Conservation (phyloP, 495 filamentous ascomycete genomes). For the Talaromyces nanjingensis region DNA sequence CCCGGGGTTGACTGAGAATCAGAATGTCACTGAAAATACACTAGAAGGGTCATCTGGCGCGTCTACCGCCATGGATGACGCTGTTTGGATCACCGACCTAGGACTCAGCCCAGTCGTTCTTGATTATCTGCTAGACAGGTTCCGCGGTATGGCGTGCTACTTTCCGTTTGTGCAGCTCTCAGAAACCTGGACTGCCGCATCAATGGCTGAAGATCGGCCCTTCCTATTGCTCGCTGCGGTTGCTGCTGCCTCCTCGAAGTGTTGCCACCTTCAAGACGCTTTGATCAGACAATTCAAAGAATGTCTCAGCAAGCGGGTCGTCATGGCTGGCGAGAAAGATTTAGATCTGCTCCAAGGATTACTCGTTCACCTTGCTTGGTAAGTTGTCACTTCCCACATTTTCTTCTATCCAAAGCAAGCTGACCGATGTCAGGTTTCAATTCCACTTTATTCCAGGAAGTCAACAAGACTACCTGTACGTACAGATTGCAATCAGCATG, state of each 20-base stretch:
- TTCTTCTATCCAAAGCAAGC: not conserved
- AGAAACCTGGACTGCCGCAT: conserved; percentile 4
- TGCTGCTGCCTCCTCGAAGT: conserved; percentile 13
- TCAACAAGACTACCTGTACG: conserved; percentile 13
- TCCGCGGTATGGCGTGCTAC: conserved; percentile 10
- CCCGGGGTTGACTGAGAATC: not conserved
- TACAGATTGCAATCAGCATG: conserved; percentile 18
- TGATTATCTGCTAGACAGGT: conserved; percentile 11
- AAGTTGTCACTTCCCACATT: conserved; percentile 4
- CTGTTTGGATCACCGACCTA: conserved; percentile 11
- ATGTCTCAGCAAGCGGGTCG: conserved; percentile 9
- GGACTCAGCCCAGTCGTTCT: conserved; percentile 11
- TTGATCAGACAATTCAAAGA: conserved; percentile 13
- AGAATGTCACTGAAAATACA: not conserved
- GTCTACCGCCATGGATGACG: not conserved
- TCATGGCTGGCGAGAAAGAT: conserved; percentile 17
- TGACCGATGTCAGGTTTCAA: conserved; percentile 10
- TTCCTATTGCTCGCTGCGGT: conserved; percentile 16
- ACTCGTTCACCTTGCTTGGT: conserved; percentile 20
- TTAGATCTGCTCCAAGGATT: conserved; percentile 22
- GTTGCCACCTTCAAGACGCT: conserved; percentile 11
- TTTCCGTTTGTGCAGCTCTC: conserved; percentile 13
- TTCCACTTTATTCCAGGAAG: conserved; percentile 11
- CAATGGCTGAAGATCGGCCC: conserved; percentile 15
- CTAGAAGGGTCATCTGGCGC: not conserved